phyloP scores from a whole-genome alignment of 2,329 filamentous ascomycete species.

The Sarocladium strictum region DNA sequence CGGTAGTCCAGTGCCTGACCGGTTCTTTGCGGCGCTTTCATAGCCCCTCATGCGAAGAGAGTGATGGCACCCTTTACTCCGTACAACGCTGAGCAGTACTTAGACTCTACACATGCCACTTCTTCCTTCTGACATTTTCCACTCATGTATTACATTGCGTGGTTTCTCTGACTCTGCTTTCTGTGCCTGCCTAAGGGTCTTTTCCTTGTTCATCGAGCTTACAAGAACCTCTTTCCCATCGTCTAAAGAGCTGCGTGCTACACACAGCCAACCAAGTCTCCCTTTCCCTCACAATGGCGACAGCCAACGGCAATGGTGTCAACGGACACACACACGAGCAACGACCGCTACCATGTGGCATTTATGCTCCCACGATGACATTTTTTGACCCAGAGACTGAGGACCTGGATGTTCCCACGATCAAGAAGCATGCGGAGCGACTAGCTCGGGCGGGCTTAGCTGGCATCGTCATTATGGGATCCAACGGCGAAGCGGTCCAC shows the following conservation, averaged over 20 bases:
- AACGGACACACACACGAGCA: slow-evolving; percentile 14
- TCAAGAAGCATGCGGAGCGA: slow-evolving; percentile 75
- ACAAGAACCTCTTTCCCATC: no score
- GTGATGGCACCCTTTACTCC: not conserved
- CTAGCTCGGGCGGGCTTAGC: slow-evolving; percentile 72
- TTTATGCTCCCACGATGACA: slow-evolving; percentile 86
- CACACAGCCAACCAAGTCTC: not conserved
- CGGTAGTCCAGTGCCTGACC: not conserved
- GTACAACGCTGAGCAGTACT: not conserved
- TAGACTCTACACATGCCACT: not conserved
- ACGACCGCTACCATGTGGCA: slow-evolving; percentile 67
- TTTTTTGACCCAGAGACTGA: slow-evolving; percentile 83
- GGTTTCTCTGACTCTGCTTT: not conserved
- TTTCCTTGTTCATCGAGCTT: no score
- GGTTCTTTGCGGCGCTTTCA: not conserved
- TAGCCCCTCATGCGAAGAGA: not conserved
- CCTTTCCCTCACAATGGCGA: not conserved
- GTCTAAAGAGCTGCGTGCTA: not conserved
- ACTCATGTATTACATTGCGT: no score
- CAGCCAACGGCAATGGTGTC: not conserved
- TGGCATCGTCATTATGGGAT: slow-evolving; percentile 81
- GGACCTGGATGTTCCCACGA: slow-evolving; percentile 72
- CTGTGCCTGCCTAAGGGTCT: no score
- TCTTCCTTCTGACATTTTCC: not conserved
- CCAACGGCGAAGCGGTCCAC: slow-evolving; percentile 85